Percentiles rank a stretch among this genome's conserved stretches.
Conservation (phyloP, 2,329 filamentous ascomycete species). For the Alternaria metachromatica region DNA sequence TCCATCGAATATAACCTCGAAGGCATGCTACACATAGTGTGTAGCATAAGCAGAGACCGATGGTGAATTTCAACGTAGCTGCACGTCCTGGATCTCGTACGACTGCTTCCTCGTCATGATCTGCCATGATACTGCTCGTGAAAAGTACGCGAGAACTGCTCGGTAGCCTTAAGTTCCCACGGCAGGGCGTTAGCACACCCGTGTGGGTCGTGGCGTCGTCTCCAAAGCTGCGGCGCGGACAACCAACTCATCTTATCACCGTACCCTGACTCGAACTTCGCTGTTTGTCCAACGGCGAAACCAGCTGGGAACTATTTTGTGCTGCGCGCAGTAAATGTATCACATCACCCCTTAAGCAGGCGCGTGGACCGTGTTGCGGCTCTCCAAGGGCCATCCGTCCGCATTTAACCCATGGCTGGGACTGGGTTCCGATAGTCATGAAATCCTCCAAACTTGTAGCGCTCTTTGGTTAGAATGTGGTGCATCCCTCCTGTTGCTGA, state of each 20-base stretch:
- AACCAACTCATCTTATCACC: not conserved
- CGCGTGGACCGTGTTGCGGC: not conserved
- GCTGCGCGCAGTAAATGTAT: not conserved
- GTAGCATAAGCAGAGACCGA: slow-evolving; percentile 19
- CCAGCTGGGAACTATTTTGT: not conserved
- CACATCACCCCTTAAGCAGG: not conserved
- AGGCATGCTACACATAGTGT: slow-evolving; percentile 16
- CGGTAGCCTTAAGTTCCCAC: not conserved
- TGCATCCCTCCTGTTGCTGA: not conserved
- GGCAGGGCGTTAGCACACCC: not conserved
- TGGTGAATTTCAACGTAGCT: slow-evolving; percentile 9
- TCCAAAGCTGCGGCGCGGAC: not conserved
- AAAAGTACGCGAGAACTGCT: not conserved
- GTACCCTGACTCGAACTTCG: not conserved
- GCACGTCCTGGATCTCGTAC: slow-evolving; percentile 3
- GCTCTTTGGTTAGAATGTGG: not conserved
- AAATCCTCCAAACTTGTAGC: not conserved
- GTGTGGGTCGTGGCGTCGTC: not conserved
- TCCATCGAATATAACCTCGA: slow-evolving; percentile 17
- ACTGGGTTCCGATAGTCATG: too few species aligned
- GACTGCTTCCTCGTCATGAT: not conserved
- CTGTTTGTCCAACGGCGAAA: not conserved
- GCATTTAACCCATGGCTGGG: not conserved
- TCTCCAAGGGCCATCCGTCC: not conserved
- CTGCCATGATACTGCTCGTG: not conserved